phyloP scores from a whole-genome alignment of 768 basidiomycete species.

The Mycena polygramma region DNA sequence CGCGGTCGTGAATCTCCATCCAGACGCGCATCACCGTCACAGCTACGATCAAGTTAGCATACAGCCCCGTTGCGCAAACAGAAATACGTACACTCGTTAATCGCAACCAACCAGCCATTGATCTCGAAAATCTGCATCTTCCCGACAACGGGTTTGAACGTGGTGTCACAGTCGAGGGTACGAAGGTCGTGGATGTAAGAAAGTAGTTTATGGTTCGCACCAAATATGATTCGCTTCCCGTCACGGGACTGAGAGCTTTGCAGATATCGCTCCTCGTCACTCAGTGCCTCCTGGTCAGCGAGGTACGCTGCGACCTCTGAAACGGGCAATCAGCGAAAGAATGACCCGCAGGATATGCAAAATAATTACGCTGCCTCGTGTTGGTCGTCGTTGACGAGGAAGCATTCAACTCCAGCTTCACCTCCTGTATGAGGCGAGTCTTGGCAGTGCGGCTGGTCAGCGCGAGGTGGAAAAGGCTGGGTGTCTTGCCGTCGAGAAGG shows the following conservation, averaged over 20 bases:
- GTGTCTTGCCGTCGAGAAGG: constrained; percentile 26
- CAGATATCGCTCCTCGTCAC: constrained; percentile 14
- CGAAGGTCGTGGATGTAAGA: constrained; percentile 19
- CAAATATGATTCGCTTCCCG: constrained; percentile 26
- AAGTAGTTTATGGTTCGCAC: constrained; percentile 17
- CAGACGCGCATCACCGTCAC: no score
- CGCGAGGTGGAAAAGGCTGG: constrained; percentile 21
- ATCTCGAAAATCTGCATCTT: constrained; percentile 30
- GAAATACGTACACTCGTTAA: constrained; percentile 21
- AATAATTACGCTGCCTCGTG: constrained; percentile 19
- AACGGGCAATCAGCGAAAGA: not conserved
- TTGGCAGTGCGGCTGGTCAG: constrained; percentile 20
- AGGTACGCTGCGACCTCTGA: constrained; percentile 25
- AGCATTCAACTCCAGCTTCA: constrained; percentile 18
- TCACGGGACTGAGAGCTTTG: constrained; percentile 27
- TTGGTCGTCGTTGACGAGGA: not conserved
- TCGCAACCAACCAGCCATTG: constrained; percentile 25
- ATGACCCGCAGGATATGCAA: not conserved
- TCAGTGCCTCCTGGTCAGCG: constrained; percentile 20
- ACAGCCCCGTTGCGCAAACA: no score
- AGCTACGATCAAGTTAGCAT: no score
- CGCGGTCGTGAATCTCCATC: no score
- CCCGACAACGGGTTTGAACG: constrained; percentile 22
- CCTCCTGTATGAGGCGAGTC: constrained; percentile 24
- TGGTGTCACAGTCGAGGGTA: constrained; percentile 30